A percentile compares a stretch with the other conserved stretches of the same genome.
Conservation (phyloP, 495 filamentous ascomycete genomes). For the Bryoglossum gracile region DNA sequence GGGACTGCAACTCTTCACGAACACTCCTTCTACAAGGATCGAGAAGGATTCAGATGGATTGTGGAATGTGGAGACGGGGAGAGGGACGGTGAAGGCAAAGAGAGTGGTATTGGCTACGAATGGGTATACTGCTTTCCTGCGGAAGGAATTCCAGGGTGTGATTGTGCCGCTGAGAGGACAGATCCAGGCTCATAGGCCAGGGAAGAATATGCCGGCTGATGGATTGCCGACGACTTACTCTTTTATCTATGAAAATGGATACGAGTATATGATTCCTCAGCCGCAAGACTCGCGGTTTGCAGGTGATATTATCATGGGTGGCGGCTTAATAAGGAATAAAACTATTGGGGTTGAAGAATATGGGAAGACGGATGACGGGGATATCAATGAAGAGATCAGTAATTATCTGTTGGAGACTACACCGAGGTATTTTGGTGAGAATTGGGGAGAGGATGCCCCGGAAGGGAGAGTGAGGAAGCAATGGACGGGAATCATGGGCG, state of each 20-base stretch:
- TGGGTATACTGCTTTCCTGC: slow-evolving; percentile 56
- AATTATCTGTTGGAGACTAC: slow-evolving; percentile 41
- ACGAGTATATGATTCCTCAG: slow-evolving; percentile 61
- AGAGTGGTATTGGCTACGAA: slow-evolving; percentile 65
- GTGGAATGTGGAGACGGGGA: slow-evolving; percentile 41
- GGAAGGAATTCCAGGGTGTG: slow-evolving; percentile 46
- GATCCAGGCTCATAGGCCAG: slow-evolving; percentile 55
- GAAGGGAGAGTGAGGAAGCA: slow-evolving; percentile 49
- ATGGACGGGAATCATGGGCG: slow-evolving; percentile 61
- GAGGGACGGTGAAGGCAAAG: slow-evolving; percentile 45
- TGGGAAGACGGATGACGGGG: slow-evolving; percentile 52
- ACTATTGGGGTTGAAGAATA: slow-evolving; percentile 42
- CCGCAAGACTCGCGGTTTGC: slow-evolving; percentile 36
- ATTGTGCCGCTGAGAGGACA: slow-evolving; percentile 65
- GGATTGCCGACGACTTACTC: slow-evolving; percentile 50
- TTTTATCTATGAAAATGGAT: slow-evolving; percentile 51
- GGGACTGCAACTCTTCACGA: slow-evolving; percentile 55
- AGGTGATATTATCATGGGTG: slow-evolving; percentile 64
- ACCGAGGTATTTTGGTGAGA: slow-evolving; percentile 44
- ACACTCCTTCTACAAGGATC: slow-evolving; percentile 46
- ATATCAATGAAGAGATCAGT: slow-evolving; percentile 45
- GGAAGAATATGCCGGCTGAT: slow-evolving; percentile 32
- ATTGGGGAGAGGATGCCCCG: slow-evolving; percentile 51
- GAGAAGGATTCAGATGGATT: slow-evolving; percentile 17
- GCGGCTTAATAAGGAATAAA: slow-evolving; percentile 47